These are phyloP conservation scores for Mortierella sp. DNA, from an alignment of 371 early-diverging fungal genomes.

Conservation along the genomic window DNA sequence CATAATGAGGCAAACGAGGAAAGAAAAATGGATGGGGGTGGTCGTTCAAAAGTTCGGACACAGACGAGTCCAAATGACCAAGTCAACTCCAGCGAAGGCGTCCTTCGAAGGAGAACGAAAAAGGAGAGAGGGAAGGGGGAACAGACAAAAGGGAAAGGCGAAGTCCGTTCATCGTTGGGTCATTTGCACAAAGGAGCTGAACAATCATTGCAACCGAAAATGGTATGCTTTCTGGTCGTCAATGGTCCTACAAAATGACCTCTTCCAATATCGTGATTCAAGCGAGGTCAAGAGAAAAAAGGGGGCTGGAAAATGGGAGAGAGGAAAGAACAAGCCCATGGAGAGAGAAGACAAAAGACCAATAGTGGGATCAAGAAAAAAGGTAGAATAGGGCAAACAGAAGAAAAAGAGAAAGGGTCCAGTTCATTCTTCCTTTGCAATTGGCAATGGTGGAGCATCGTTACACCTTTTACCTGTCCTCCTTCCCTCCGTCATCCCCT, in stretches of 20 bases:
- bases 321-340: neutral
- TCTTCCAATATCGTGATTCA: neutral
- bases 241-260: neutral
- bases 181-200: neutral
- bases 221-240: constrained; percentile 12
- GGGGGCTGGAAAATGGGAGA: neutral
- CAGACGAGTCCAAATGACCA: neutral
- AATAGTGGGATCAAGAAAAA: neutral
- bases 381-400: neutral
- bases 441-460: neutral
- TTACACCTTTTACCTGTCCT: neutral
- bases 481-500: neutral
- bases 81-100: neutral
- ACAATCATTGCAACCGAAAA: constrained; percentile 19
- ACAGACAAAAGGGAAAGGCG: neutral
- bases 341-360: neutral
- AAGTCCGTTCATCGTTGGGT: neutral
- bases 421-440: neutral
- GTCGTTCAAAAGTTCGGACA: neutral
- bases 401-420: neutral
- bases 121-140: neutral
- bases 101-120: too few relatives aligned
- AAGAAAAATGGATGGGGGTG: neutral
- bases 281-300: neutral
- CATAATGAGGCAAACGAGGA: neutral